Evolutionary conservation across 148 eudicot species (phyloP).

Genomic region (Rhododendron molle): DNA sequence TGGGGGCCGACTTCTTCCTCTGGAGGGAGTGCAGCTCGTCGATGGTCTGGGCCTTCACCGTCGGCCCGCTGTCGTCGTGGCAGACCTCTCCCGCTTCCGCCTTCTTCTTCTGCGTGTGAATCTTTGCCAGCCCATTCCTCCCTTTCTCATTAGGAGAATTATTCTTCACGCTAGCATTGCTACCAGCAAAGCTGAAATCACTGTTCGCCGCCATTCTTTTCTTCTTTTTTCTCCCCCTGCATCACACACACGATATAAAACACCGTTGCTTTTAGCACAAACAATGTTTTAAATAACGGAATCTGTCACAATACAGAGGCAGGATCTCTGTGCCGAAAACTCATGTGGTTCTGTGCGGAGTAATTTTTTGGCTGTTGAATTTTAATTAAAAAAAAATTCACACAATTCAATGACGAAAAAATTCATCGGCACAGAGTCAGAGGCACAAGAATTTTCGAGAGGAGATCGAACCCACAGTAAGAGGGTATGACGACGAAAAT

Average conservation of each 20-base stretch:
- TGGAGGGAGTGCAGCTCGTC: slow-evolving; percentile 87
- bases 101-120: slow-evolving; percentile 27
- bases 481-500: too few species aligned
- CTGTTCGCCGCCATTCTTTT: slow-evolving; percentile 27
- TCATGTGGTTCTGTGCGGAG: too few species aligned
- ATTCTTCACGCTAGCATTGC: background rate
- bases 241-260: background rate
- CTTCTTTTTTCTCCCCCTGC: background rate
- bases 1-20: slow-evolving; percentile 69
- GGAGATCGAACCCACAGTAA: too few species aligned
- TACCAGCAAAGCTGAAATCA: slow-evolving; percentile 23
- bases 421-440: too few species aligned
- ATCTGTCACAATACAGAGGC: too few species aligned
- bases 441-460: too few species aligned
- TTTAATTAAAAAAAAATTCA: too few species aligned
- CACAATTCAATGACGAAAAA: too few species aligned
- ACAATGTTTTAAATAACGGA: too few species aligned
- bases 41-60: slow-evolving; percentile 75
- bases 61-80: slow-evolving; percentile 57
- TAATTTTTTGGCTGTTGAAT: too few species aligned
- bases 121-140: slow-evolving; percentile 40
- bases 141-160: background rate
- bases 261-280: background rate
- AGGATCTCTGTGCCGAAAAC: too few species aligned
- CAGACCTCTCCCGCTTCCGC: slow-evolving; percentile 39